Evolutionary conservation across 768 basidiomycete genomes (phyloP), one percentile per base, ranked within the genome.

Genomic region (Tricholoma hemisulphureum): DNA sequence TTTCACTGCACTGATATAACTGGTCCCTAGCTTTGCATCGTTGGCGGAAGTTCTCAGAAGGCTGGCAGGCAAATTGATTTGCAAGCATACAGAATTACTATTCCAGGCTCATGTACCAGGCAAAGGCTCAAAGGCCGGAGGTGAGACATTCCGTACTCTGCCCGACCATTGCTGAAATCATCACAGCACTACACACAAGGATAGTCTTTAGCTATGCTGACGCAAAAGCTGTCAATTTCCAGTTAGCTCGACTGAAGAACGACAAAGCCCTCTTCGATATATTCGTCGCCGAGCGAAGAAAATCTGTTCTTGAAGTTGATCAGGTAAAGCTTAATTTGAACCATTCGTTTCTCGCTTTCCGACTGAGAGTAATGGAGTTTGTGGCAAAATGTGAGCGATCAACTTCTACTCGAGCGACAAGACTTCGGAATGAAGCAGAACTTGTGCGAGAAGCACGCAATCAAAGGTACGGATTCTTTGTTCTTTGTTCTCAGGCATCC

Each of bases 401-500:
- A 29, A 10, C 11, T 46, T 23, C 6, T 32, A 20, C 29, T 29
- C 24, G 54, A 31, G n/a, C 16, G 3, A 14, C 8, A 11, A 55
- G 29, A 31, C 54, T 46, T 18, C 31, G n/a, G 20, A 29, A 6
- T 46, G 53, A 55, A 18, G 53, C 50, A 59, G 62, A 48, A 60
- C 58, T 10, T 58, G 55, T n/a, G 58, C 49, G 39, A 54, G 58
- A 53, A 31, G 32, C 26, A 13, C 60, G 62, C 14, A 62, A 56
- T 50, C 45, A 58, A 29, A 55, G 53, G 63, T 66, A 48, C 2
- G 61, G 58, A 9, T 29, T 52, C 13, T 18, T 37, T 18, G 28
- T n/a, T n/a, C n/a, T n/a, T 14, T 14, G 7, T 13, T 29, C n/a
- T 18, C 14, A 2, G 11, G 18, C 14, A 53, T n/a, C 14, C n/a